A percentile compares a stretch with the other conserved stretches of the same genome.
Conservation (phyloP, 2,329 filamentous ascomycete genomes). For the Fusarium mundagurra region DNA sequence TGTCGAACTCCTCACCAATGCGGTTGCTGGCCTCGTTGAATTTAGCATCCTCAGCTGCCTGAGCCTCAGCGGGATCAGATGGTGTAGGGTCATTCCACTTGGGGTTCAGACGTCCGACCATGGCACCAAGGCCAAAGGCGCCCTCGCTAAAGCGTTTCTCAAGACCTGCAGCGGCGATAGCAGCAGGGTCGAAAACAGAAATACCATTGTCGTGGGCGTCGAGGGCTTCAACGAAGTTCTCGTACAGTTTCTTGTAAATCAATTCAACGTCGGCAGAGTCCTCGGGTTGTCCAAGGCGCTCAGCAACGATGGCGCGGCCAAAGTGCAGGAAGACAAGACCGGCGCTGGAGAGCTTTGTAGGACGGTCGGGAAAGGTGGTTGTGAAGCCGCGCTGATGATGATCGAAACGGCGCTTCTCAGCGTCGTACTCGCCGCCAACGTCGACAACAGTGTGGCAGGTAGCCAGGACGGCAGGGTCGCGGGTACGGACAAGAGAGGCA, state of each 20-base stretch:
- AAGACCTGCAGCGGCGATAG: slow-evolving; percentile 74
- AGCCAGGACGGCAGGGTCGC: slow-evolving; percentile 80
- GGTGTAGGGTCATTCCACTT: slow-evolving; percentile 77
- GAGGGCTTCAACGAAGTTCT: slow-evolving; percentile 92
- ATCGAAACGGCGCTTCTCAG: slow-evolving; percentile 82
- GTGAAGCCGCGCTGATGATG: slow-evolving; percentile 95
- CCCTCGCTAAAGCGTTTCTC: slow-evolving; percentile 85
- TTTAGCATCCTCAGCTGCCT: slow-evolving; percentile 80
- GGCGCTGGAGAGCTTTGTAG: slow-evolving; percentile 91
- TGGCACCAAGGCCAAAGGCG: slow-evolving; percentile 83
- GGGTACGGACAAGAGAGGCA: slow-evolving; percentile 83
- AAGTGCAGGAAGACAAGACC: slow-evolving; percentile 97
- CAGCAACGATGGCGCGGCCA: slow-evolving; percentile 82
- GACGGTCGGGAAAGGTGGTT: slow-evolving; percentile 83
- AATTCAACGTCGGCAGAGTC: slow-evolving; percentile 75
- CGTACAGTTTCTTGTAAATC: slow-evolving; percentile 90
- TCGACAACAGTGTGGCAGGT: slow-evolving; percentile 96
- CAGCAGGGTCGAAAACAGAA: slow-evolving; percentile 78
- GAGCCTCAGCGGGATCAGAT: slow-evolving; percentile 62
- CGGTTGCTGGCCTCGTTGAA: slow-evolving; percentile 82
- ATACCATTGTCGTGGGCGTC: slow-evolving; percentile 99
- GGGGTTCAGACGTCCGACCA: slow-evolving; percentile 83
- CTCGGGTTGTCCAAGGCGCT: slow-evolving; percentile 59
- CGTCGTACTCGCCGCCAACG: slow-evolving; percentile 94
- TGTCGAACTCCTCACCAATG: slow-evolving; percentile 89